These are phyloP conservation scores for Ambrosiella cleistominuta DNA, from an alignment of 2,329 filamentous ascomycete species.

Conservation along the genomic window DNA sequence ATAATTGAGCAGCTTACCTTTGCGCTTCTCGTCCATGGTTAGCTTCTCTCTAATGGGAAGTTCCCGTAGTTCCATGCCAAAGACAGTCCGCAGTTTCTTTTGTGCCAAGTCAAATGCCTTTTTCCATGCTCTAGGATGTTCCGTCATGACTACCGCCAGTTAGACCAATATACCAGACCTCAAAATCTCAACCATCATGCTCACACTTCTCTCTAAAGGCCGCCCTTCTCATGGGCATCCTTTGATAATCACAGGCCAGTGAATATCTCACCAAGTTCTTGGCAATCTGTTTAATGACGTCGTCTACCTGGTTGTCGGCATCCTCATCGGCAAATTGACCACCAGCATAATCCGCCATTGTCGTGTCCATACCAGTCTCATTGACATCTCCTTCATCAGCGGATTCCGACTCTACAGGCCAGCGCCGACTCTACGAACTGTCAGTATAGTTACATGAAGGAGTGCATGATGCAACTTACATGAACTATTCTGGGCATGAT, in stretches of 20 bases:
- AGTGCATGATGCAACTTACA: not conserved
- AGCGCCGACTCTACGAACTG: not conserved
- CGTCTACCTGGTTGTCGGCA: conserved; percentile 17
- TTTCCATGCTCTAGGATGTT: conserved; percentile 54
- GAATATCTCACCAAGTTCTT: conserved; percentile 55
- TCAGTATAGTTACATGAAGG: not conserved
- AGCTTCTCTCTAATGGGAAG: conserved; percentile 66
- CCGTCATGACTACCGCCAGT: conserved; percentile 47
- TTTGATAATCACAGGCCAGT: conserved; percentile 46
- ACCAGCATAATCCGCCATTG: not conserved
- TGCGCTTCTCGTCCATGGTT: conserved; percentile 58
- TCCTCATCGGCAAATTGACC: not conserved
- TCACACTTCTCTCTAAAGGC: conserved; percentile 47
- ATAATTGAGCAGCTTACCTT: conserved; percentile 31
- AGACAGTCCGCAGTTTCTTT: conserved; percentile 46
- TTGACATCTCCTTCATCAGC: not conserved
- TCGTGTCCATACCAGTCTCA: not conserved
- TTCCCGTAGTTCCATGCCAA: conserved; percentile 88
- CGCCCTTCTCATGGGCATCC: conserved; percentile 40
- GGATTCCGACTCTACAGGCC: not conserved
- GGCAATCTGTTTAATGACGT: conserved; percentile 26
- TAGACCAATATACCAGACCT: not conserved
- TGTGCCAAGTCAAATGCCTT: conserved; percentile 64
- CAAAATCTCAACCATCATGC: not conserved
- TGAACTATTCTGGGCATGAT: not conserved